Evolutionary conservation across 148 eudicot genomes (phyloP), one percentile per base, ranked within the genome.

Genomic region (Polygonum aviculare): DNA sequence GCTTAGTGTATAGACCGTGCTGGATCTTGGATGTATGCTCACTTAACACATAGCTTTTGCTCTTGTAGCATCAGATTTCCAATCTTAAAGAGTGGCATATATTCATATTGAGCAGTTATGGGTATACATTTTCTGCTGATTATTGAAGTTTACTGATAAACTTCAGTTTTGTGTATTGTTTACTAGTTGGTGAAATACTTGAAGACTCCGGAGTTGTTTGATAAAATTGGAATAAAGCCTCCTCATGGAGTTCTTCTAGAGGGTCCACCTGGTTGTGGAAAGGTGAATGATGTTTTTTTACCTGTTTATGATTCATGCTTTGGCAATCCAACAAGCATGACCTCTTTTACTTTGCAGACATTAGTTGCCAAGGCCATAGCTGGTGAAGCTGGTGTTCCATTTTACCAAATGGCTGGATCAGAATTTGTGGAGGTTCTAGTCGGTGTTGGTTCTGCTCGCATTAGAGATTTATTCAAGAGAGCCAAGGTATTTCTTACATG

Each of bases 221-320:
- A 94, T 81, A 84, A 91, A 81, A 78, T 91, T 85, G 97, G 95
- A 77, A 91, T 94, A 77, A 94, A 94, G 82, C 93, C 98, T 69
- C 98, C 98, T 36, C 97, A 94, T 80, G 98, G 98, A 49, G 98
- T 94, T 60, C 88, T 94, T 81, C 83, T 94, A 57, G 97, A 90
- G 82, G 97, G 98, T 47, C 97, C 98, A 78, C 98, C 98, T 79
- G 98, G 98, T 47, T 94, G 98, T 78, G 98, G 98, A 77, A 94
- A 91, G 93, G 98, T 91, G 74, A 54, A 82, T 81, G 40, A 19
- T 51, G 54, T 74, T 54, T 10, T 76, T 57, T 76, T 35, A 14
- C 67, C 22, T 63, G 72, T 63, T 65, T 44, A 41, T 57, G 59
- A 26, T n/a, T 14, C 65, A 63, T 45, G 47, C 26, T 49, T 18